Base-by-base conservation (phyloP, 805 yeast genomes). In the Starmera quercuum region DNA sequence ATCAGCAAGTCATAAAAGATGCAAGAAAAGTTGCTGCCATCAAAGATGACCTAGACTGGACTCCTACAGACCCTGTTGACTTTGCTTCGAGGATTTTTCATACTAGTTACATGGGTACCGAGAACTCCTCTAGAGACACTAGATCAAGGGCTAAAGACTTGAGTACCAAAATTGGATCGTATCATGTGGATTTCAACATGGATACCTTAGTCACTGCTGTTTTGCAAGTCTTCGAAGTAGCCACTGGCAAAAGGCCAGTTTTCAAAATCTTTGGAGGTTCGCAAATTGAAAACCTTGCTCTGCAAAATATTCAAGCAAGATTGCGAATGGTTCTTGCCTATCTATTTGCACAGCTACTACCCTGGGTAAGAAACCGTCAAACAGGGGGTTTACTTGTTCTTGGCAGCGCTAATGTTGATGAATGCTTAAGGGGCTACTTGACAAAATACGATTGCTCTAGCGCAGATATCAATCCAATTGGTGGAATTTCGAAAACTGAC, bases 401-500 rank as follows among this genome's bases (percentile, higher is more conserved):
- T 32, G 98, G 98, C 2, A 81, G 95, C 51, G 97, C 97, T 4
- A 92, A 92, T 54, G 98, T 92, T 11, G 99, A 92, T 59, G 99
- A 92, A 56, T 87, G 95, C 48, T 63, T 92, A 39, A 68, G 99
- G 39, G 99, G 99, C 0, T 92, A 92, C 51, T 66, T 92, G 51
- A 92, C 99, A 8, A 92, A 92, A 55, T 92, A 92, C 58, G 99
- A 92, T 58, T 87, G 97, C 58, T 88, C 97, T 4, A 79, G 95
- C 13, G 98, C 98, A 2, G 99, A 92, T 61, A 75, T 92, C 39
- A 92, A 92, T 54, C 99, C 99, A 19, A 94, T 92, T 45, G 99
- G 99, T n/a, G 95, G 97, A 23, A 85, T 92, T 28, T 90, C 98
- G 12, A 92, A 92, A 55, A 86, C 87, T 1, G 99, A 94, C 53